Conservation (phyloP, 202 grass and related monocot genomes). For the Setaria viridis region DNA sequence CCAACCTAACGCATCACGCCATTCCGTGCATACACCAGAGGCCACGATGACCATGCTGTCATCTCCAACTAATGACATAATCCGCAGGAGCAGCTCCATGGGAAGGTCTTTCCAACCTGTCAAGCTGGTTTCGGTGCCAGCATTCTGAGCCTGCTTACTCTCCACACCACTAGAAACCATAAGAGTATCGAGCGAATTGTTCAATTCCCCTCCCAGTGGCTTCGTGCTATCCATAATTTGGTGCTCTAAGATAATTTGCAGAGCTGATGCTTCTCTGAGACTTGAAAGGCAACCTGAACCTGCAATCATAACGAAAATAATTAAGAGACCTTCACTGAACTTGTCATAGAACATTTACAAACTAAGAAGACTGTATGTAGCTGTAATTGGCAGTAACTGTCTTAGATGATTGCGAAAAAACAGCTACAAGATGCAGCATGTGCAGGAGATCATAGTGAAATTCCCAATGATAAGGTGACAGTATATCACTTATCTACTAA, state of each 20-base stretch:
- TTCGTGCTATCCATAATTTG: conserved; percentile 59
- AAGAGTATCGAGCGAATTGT: conserved; percentile 62
- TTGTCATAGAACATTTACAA: conserved; percentile 7
- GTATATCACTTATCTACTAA: not conserved
- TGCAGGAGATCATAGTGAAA: not conserved
- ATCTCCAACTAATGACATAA: conserved; percentile 68
- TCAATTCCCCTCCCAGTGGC: conserved; percentile 47
- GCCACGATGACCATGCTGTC: conserved; percentile 70
- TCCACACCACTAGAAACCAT: conserved; percentile 48
- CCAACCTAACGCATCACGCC: conserved; percentile 78
- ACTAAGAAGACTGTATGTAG: not conserved
- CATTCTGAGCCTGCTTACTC: conserved; percentile 46
- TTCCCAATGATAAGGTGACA: not conserved
- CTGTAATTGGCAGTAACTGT: not conserved
- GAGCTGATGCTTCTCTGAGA: not conserved
- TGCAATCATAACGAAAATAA: conserved; percentile 32
- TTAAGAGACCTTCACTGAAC: conserved; percentile 22
- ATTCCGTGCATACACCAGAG: conserved; percentile 85
- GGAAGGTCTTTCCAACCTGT: conserved; percentile 93
- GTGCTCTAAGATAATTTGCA: not conserved
- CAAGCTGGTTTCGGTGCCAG: conserved; percentile 41
- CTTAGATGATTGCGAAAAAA: not conserved
- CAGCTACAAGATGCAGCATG: not conserved
- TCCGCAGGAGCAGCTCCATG: conserved; percentile 80
- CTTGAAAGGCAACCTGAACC: not conserved